A percentile compares a stretch with the other conserved stretches of the same genome.
These are phyloP conservation scores for Diutina siamensis DNA, from an alignment of 1,139 yeast species.

Conservation along the genomic window DNA sequence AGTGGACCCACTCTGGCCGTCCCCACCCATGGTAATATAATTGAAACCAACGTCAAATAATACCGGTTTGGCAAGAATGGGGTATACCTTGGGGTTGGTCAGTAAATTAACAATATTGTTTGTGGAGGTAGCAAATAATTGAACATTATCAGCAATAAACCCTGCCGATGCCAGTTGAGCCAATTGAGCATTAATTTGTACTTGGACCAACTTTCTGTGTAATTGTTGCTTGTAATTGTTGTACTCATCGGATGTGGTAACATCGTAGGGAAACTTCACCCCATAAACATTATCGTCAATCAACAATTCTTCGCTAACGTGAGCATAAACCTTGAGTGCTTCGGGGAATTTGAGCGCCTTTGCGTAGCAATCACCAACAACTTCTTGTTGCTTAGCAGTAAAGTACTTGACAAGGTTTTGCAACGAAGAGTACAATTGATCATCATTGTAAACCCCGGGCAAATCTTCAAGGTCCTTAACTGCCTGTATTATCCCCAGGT, in stretches of 20 bases:
- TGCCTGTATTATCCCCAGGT: conserved; percentile 29
- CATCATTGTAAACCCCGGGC: conserved; percentile 89
- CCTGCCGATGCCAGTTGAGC: neutral
- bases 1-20: conserved; percentile 12
- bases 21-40: conserved; percentile 29
- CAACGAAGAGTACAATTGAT: conserved; percentile 46
- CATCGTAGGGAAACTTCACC: conserved; percentile 26
- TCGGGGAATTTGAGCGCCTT: conserved; percentile 34
- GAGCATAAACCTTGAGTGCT: conserved; percentile 40
- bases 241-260: conserved; percentile 27
- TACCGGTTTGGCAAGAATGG: conserved; percentile 75
- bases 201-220: conserved; percentile 20
- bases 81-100: conserved; percentile 32
- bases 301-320: conserved; percentile 19
- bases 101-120: conserved; percentile 14
- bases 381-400: conserved; percentile 27
- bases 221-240: conserved; percentile 18
- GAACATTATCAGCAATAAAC: conserved; percentile 37
- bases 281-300: conserved; percentile 13
- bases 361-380: conserved; percentile 41
- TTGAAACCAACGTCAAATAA: conserved; percentile 83
- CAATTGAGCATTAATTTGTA: conserved; percentile 37
- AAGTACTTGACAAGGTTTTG: conserved; percentile 38
- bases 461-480: conserved; percentile 50
- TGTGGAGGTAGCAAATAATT: conserved; percentile 30